These are phyloP conservation scores for Spinellus fusiger DNA, from an alignment of 192 early-diverging fungal genomes.

Conservation along the genomic window DNA sequence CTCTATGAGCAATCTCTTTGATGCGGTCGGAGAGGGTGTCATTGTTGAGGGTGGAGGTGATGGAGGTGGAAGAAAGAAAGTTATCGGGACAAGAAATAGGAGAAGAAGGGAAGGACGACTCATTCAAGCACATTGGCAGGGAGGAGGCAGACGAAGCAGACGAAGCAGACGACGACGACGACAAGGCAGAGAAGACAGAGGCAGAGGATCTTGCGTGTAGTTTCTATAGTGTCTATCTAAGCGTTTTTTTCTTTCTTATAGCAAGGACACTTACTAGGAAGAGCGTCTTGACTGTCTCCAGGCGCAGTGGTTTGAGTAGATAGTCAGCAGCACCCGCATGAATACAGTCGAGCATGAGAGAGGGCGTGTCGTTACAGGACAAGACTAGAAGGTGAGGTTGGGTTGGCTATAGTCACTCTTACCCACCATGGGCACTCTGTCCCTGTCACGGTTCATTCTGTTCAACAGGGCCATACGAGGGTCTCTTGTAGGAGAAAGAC, in stretches of 20 bases:
- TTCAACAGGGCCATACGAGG: background rate
- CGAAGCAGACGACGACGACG: too few species aligned
- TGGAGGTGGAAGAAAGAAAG: background rate
- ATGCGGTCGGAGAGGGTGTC: background rate
- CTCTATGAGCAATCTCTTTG: constrained; percentile 3
- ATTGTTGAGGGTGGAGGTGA: background rate
- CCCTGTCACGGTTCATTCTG: constrained; percentile 9
- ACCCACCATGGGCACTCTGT: constrained; percentile 3
- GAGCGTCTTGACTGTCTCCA: constrained; percentile 42
- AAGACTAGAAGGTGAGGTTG: constrained; percentile 29
- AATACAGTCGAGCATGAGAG: constrained; percentile 40
- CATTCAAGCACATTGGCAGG: background rate
- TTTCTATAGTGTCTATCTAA: background rate
- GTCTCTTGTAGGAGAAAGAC: background rate
- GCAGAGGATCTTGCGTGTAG: background rate
- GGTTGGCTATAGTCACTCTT: background rate
- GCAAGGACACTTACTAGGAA: constrained; percentile 39
- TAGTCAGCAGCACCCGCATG: constrained; percentile 49
- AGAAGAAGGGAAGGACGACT: background rate
- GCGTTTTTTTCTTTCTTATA: background rate
- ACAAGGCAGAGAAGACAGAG: background rate
- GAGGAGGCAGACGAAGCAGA: too few species aligned
- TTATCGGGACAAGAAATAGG: background rate
- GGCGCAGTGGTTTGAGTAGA: constrained; percentile 41
- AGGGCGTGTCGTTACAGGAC: constrained; percentile 22